These are phyloP conservation scores for Aureobasidium vineae DNA, from an alignment of 2,329 filamentous ascomycete species.

Conservation along the genomic window DNA sequence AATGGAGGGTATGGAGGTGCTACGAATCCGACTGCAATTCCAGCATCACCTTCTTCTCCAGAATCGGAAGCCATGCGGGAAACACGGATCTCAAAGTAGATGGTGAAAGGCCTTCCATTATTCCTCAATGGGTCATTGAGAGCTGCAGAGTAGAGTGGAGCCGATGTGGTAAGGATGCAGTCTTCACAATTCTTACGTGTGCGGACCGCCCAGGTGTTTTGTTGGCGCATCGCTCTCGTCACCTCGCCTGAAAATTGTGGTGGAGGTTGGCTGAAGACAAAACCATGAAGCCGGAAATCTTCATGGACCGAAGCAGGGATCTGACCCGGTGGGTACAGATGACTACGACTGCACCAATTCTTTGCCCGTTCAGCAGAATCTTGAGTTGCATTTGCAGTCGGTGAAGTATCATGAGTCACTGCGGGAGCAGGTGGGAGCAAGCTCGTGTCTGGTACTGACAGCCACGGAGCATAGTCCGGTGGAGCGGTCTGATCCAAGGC, in stretches of 20 bases:
- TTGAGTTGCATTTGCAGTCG: conserved; percentile 66
- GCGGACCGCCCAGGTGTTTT: conserved; percentile 43
- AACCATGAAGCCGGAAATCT: conserved; percentile 30
- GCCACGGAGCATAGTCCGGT: conserved; percentile 68
- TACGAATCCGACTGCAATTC: conserved; percentile 66
- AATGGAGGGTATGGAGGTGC: conserved; percentile 75
- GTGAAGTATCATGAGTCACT: conserved; percentile 63
- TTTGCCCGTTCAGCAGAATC: conserved; percentile 64
- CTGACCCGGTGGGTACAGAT: conserved; percentile 55
- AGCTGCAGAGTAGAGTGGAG: conserved; percentile 63
- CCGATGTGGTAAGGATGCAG: conserved; percentile 62
- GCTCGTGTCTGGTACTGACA: conserved; percentile 68
- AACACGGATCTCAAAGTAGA: conserved; percentile 72
- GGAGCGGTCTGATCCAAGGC: conserved; percentile 39
- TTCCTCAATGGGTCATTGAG: conserved; percentile 57
- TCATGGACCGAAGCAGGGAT: conserved; percentile 28
- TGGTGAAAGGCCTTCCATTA: conserved; percentile 51
- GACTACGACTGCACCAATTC: conserved; percentile 62
- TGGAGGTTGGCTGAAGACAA: conserved; percentile 52
- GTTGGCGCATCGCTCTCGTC: conserved; percentile 9
- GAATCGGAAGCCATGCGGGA: conserved; percentile 41
- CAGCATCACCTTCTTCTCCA: conserved; percentile 47
- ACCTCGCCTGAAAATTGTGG: conserved; percentile 45
- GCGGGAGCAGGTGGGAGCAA: conserved; percentile 70
- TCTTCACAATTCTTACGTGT: conserved; percentile 52